Conservation (phyloP, 1,284 basidiomycete genomes). For the Chalciporus sp. region DNA sequence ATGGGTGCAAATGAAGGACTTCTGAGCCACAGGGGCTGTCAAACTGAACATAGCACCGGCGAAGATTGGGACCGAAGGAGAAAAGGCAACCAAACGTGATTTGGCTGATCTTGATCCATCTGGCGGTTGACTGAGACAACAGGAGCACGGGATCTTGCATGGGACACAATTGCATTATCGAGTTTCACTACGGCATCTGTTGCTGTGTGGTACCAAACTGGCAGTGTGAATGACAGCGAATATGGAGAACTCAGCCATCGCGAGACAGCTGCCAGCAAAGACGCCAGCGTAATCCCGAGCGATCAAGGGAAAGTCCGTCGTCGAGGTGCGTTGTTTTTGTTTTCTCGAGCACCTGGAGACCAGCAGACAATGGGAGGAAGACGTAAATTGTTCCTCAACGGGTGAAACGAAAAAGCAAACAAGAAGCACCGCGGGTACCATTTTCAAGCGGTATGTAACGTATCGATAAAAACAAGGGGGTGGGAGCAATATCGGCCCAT, state of each 20-base stretch:
- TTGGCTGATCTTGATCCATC: neutral
- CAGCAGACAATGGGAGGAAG: constrained; percentile 3
- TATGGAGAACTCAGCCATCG: constrained; percentile 26
- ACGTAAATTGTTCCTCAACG: constrained; percentile 7
- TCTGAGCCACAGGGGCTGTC: constrained; percentile 34
- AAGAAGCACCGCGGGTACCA: no score
- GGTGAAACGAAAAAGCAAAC: neutral
- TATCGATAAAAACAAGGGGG: no score
- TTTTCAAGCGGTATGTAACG: no score
- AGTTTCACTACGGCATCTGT: constrained; percentile 7
- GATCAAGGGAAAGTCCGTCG: constrained; percentile 7
- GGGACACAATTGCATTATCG: constrained; percentile 4
- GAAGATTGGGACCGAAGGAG: constrained; percentile 12
- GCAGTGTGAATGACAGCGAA: constrained; percentile 18
- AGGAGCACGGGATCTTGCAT: constrained; percentile 6
- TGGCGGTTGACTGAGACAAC: constrained; percentile 11
- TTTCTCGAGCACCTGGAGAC: neutral
- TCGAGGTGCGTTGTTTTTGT: constrained; percentile 13
- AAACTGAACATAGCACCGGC: constrained; percentile 10
- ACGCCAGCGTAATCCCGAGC: constrained; percentile 7
- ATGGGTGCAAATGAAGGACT: constrained; percentile 24
- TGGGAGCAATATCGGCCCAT: no score
- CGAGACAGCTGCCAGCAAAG: constrained; percentile 17
- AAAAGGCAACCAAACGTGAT: constrained; percentile 12
- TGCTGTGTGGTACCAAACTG: constrained; percentile 21